Percentiles rank a stretch among this genome's conserved stretches.
phyloP scores from a whole-genome alignment of 2,329 filamentous ascomycete genomes.

The Colletotrichum orbiculare region DNA sequence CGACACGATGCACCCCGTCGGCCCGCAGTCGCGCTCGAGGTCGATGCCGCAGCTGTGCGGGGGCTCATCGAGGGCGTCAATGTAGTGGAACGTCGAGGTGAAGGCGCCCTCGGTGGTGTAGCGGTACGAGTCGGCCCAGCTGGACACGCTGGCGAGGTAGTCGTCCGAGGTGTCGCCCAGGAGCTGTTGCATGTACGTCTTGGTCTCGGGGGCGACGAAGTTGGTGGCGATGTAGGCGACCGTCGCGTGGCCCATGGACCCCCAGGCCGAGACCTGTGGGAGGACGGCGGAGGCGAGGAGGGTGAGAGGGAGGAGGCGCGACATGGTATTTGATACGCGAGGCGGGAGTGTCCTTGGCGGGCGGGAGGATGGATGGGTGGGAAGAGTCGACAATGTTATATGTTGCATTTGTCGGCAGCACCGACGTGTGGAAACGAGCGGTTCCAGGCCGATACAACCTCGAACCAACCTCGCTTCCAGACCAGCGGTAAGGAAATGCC shows the following conservation, averaged over 20 bases:
- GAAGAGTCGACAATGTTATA: constrained; percentile 3
- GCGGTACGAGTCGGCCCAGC: constrained; percentile 39
- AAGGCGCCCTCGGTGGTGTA: constrained; percentile 38
- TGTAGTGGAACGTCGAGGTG: constrained; percentile 38
- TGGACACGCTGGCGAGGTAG: constrained; percentile 60
- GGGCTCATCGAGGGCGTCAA: constrained; percentile 37
- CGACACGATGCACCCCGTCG: constrained; percentile 36
- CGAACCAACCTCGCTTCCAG: background rate
- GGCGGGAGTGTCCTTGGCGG: constrained; percentile 18
- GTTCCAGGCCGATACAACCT: background rate
- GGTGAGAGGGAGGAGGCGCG: constrained; percentile 38
- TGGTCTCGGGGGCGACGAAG: constrained; percentile 56
- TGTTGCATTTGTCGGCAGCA: constrained; percentile 3
- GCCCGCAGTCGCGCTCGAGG: constrained; percentile 38
- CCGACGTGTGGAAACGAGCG: constrained; percentile 17
- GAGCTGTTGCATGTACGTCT: constrained; percentile 32
- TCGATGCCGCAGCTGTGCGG: constrained; percentile 35
- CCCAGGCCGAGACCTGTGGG: constrained; percentile 48
- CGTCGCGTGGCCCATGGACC: constrained; percentile 61
- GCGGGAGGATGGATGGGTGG: background rate
- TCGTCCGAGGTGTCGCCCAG: constrained; percentile 56
- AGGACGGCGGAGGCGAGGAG: constrained; percentile 38
- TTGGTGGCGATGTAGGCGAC: constrained; percentile 64
- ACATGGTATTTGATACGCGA: constrained; percentile 38
- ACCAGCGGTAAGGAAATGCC: constrained; percentile 1